Conservation (phyloP, 495 filamentous ascomycete genomes). For the Platismatia glauca region DNA sequence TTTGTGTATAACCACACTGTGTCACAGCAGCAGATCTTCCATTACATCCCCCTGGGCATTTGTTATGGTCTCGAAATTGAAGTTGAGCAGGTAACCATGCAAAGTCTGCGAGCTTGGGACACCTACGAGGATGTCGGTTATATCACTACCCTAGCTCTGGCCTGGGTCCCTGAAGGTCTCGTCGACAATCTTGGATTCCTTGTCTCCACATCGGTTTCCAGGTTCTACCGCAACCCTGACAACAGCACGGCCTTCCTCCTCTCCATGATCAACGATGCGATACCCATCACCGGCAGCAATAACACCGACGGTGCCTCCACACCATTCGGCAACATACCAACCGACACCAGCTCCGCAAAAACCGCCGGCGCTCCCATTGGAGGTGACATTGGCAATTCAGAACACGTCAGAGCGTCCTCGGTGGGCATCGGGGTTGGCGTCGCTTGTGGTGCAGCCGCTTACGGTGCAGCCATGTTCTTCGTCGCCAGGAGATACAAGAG, state of each 20-base stretch:
- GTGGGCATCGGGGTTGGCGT: conserved; percentile 75
- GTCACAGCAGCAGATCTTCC: conserved; percentile 80
- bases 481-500: conserved; percentile 89
- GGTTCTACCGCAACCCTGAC: conserved; percentile 62
- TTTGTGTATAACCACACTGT: conserved; percentile 64
- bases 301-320: conserved; percentile 29
- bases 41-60: conserved; percentile 66
- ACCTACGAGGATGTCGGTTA: conserved; percentile 61
- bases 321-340: conserved; percentile 24
- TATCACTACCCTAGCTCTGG: conserved; percentile 71
- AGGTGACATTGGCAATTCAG: conserved; percentile 40
- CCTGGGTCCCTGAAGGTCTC: conserved; percentile 60
- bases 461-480: conserved; percentile 98
- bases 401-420: conserved; percentile 60
- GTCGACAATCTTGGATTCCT: conserved; percentile 53
- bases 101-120: conserved; percentile 68
- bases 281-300: conserved; percentile 62
- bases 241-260: conserved; percentile 57
- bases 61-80: conserved; percentile 52
- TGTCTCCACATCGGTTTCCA: conserved; percentile 57
- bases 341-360: conserved; percentile 19
- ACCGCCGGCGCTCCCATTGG: conserved; percentile 39
- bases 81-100: conserved; percentile 49
- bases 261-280: conserved; percentile 70
- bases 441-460: conserved; percentile 73